Conservation (phyloP, 2,329 filamentous ascomycete genomes). For the Calonectria crousiana region DNA sequence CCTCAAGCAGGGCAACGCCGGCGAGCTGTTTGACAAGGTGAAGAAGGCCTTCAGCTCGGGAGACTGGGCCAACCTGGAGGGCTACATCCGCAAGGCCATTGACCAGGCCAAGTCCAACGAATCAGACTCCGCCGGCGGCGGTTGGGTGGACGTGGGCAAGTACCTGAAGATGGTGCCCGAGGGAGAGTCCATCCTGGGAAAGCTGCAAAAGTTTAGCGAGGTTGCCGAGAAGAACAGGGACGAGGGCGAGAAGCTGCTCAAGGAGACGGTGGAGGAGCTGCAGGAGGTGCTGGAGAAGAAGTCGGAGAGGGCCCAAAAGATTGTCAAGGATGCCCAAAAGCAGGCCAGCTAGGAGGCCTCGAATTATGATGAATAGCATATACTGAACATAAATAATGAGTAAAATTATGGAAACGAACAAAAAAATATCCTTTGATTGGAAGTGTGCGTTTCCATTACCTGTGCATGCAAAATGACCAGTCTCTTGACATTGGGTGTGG, state of each 20-base stretch:
- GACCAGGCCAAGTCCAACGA: conserved; percentile 61
- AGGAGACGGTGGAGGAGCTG: conserved; percentile 77
- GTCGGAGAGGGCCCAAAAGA: conserved; percentile 67
- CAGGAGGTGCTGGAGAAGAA: conserved; percentile 73
- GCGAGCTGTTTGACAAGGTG: conserved; percentile 73
- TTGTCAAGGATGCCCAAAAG: conserved; percentile 67
- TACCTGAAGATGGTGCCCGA: conserved; percentile 76
- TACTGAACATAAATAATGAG: background rate
- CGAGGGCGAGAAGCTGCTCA: conserved; percentile 77
- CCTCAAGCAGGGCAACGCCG: conserved; percentile 75
- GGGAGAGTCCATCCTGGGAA: conserved; percentile 73
- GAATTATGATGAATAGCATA: background rate
- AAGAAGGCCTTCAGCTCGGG: conserved; percentile 72
- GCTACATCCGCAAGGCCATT: conserved; percentile 48
- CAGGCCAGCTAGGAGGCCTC: conserved; percentile 55
- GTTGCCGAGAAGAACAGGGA: conserved; percentile 75
- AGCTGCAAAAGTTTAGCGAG: conserved; percentile 74
- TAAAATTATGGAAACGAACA: background rate
- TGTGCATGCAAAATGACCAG: background rate
- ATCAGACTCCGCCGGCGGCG: conserved; percentile 47
- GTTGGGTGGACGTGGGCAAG: conserved; percentile 66
- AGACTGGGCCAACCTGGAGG: conserved; percentile 60
- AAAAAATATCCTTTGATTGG: background rate
- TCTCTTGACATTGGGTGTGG: background rate
- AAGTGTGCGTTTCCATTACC: background rate